Conservation (phyloP, 73 alveolate species). For the Paramecium primaurelia region DNA sequence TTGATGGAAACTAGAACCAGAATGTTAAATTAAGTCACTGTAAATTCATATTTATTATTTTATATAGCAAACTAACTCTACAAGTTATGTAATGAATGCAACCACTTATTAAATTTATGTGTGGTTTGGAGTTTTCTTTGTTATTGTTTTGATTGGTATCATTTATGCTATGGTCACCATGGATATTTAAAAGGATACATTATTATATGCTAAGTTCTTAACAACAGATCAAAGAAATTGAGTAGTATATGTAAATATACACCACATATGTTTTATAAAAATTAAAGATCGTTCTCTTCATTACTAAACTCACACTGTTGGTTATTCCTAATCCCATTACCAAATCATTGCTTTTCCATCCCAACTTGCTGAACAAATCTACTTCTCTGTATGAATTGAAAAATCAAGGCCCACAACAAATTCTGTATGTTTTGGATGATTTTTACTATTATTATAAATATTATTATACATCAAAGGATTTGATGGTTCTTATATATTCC, state of each 20-base stretch:
- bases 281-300: neutral
- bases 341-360: constrained; percentile 92
- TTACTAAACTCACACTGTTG: neutral
- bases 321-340: constrained; percentile 68
- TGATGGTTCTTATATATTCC: constrained; percentile 82
- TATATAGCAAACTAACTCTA: neutral
- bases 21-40: constrained; percentile 24
- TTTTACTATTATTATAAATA: neutral
- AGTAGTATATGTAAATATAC: neutral
- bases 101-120: constrained; percentile 11
- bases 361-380: constrained; percentile 76
- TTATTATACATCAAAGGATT: constrained; percentile 72
- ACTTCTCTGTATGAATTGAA: constrained; percentile 69
- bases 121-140: constrained; percentile 46
- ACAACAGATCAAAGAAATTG: constrained; percentile 47
- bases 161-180: constrained; percentile 29
- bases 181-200: constrained; percentile 44
- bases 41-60: neutral
- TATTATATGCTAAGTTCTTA: constrained; percentile 35
- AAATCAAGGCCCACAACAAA: constrained; percentile 95
- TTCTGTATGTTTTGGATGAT: constrained; percentile 87
- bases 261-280: neutral
- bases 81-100: neutral
- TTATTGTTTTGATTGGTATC: neutral
- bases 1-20: constrained; percentile 50